Evolutionary conservation across 2,329 filamentous ascomycete genomes (phyloP).

Genomic region (Lecanoromycetidae sp.): DNA sequence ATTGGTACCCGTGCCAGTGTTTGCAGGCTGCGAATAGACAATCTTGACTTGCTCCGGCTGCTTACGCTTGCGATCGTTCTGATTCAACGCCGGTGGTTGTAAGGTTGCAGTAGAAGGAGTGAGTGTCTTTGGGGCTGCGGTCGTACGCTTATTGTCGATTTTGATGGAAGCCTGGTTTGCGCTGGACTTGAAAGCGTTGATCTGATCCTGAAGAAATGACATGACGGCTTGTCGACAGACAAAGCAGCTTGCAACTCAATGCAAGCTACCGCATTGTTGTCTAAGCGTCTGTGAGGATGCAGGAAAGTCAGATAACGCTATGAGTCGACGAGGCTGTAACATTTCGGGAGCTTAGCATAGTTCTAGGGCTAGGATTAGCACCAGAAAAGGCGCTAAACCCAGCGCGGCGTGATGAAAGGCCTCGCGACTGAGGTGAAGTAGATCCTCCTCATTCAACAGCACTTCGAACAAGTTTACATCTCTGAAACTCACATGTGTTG

Average conservation of each 20-base stretch:
- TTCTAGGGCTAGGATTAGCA: too few relatives aligned
- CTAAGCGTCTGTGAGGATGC: too few relatives aligned
- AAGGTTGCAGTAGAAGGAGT: constrained; percentile 53
- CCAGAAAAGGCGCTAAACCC: too few relatives aligned
- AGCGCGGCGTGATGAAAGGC: too few relatives aligned
- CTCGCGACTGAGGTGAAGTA: too few relatives aligned
- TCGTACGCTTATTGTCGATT: constrained; percentile 37
- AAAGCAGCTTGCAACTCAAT: constrained; percentile 1
- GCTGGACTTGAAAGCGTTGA: constrained; percentile 49
- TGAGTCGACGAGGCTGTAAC: too few relatives aligned
- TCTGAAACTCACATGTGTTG: too few relatives aligned
- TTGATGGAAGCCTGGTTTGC: constrained; percentile 53
- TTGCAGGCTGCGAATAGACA: constrained; percentile 64
- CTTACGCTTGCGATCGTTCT: constrained; percentile 45
- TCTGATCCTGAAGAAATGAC: constrained; percentile 56
- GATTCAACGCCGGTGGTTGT: constrained; percentile 28
- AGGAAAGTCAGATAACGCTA: too few relatives aligned
- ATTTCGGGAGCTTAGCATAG: too few relatives aligned
- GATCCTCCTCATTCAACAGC: too few relatives aligned
- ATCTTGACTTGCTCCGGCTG: constrained; percentile 42
- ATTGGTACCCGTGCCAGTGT: constrained; percentile 63
- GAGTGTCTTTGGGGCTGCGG: constrained; percentile 39
- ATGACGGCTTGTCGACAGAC: constrained; percentile 30
- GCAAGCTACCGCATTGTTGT: too few relatives aligned
- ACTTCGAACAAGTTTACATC: too few relatives aligned